A percentile compares a stretch with the other conserved stretches of the same genome.
These are phyloP conservation scores for Echites panduratus DNA, from an alignment of 257 asterid species.

Conservation along the genomic window DNA sequence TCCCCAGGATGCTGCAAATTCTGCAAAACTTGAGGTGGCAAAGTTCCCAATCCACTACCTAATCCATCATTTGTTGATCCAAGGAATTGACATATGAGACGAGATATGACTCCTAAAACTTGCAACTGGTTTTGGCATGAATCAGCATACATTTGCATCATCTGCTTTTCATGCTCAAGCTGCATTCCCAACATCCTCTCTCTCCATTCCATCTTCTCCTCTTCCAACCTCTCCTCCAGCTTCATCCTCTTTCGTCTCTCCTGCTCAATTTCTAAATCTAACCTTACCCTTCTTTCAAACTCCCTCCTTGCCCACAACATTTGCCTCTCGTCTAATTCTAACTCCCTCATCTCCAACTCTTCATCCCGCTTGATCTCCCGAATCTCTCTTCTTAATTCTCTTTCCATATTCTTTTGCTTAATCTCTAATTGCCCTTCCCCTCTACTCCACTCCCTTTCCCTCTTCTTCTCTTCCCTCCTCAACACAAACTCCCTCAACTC, in stretches of 20 bases:
- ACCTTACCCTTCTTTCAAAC: conserved; percentile 43
- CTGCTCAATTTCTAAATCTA: conserved; percentile 56
- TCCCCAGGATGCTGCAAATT: conserved; percentile 72
- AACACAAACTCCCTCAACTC: conserved; percentile 53
- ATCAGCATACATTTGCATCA: conserved; percentile 90
- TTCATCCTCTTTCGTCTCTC: conserved; percentile 69
- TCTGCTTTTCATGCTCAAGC: conserved; percentile 83
- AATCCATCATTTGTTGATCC: conserved; percentile 68
- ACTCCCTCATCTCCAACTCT: conserved; percentile 33
- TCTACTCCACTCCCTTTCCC: conserved; percentile 65
- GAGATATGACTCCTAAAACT: conserved; percentile 58
- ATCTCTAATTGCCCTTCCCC: conserved; percentile 38
- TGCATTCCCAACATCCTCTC: conserved; percentile 76
- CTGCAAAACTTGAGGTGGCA: conserved; percentile 75
- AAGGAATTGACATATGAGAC: conserved; percentile 70
- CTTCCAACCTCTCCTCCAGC: conserved; percentile 80
- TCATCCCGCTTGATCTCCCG: conserved; percentile 41
- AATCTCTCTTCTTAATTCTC: conserved; percentile 33
- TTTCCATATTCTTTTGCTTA: conserved; percentile 31
- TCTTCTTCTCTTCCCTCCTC: conserved; percentile 67
- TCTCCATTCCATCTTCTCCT: conserved; percentile 86
- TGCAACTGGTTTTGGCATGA: conserved; percentile 87
- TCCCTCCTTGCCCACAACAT: conserved; percentile 56
- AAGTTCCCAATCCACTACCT: conserved; percentile 52
- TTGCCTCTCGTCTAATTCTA: conserved; percentile 50